Base-by-base conservation (phyloP, 116 monocot species). In the Thalassia testudinum region DNA sequence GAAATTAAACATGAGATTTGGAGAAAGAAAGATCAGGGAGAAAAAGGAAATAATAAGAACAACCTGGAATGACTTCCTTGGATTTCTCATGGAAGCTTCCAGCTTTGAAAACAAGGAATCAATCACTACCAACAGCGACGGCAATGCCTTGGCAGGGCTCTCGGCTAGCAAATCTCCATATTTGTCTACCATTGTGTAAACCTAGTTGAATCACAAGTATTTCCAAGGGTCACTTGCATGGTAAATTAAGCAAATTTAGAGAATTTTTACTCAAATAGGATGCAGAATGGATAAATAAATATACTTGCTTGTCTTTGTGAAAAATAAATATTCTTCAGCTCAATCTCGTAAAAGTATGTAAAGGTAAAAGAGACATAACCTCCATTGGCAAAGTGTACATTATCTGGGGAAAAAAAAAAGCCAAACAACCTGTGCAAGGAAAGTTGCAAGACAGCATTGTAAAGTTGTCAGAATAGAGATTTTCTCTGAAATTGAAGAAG, bases 381-480 rank as follows among this genome's bases (percentile, higher is more conserved):
- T 5, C 30, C 30, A 34, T n/a, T n/a, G n/a, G n/a, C n/a, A n/a
- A n/a, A n/a, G n/a, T n/a, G n/a, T n/a, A 34, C 10, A 34, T 10
- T 10, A 34, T 3, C 30, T 3, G 10, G 10, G 30, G 30, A 34
- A 34, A 34, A 34, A 34, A 5, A 34, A 34, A 34, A 34, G 30
- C 30, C 3, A 11, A 49, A 54, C 59, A 77, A 97, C 90, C 82
- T 99, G 71, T 43, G 90, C 68, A 59, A 99, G 78, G 73, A 90
- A 89, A 21, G 60, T 75, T 49, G 97, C 78, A 52, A 99, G 61
- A 52, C 61, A 79, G 59, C 70, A 56, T 59, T 82, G 77, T 47
- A 99, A 59, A 61, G 70, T 75, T 29, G 72, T 71, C 54, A 99
- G 57, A 37, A 73, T 48, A 62, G 74, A 58, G 40, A 86, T 76